Base-by-base conservation (phyloP, 2,329 filamentous ascomycete genomes). In the Diaporthe eres region DNA sequence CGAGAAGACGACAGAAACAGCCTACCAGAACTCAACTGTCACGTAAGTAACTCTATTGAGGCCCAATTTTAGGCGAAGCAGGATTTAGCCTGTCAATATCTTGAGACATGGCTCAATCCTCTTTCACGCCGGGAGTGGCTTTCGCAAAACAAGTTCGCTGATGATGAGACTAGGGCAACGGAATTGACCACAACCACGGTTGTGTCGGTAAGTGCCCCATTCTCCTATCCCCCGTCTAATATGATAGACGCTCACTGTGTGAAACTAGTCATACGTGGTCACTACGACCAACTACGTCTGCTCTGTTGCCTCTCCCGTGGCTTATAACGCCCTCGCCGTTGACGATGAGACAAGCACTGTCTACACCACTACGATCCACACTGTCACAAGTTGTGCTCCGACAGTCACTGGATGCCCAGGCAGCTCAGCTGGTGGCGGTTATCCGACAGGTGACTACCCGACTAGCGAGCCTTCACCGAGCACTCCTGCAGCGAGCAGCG, bases 1-100 rank as follows among this genome's bases (percentile, higher is more conserved):
- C n/a, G 71, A 73, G 34, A 65, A 55, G 49, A 73, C 71, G 44
- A 73, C 71, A 53, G 71, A 73, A 25, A 73, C 71, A 8, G 71
- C 71, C 19, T 65, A 73, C 58, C 58, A 44, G 17, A 73, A 73
- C 17, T 44, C 71, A 34, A 73, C 71, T 10, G 19, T 73, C 34
- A 73, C 71, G 65, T 70, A 55, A 70, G 65, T 70, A 17, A 19
- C 34, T 25, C 12, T 39, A 22, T 2, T 13, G 65, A 68, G 8
- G 13, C 15, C 19, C 31, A 39, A 34, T 39, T 10, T 19, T n/a
- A 17, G 65, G 31, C 47, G 19, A 42, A 25, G 25, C 31, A 34
- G 22, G 13, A 39, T 2, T 13, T 31, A 28, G 34, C 37, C 51
- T 19, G 51, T 61, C 58, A 65, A 65, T 13, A 39, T 25, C 31